Conservation (phyloP, 495 filamentous ascomycete species). For the Xanthoparmelia taractica region DNA sequence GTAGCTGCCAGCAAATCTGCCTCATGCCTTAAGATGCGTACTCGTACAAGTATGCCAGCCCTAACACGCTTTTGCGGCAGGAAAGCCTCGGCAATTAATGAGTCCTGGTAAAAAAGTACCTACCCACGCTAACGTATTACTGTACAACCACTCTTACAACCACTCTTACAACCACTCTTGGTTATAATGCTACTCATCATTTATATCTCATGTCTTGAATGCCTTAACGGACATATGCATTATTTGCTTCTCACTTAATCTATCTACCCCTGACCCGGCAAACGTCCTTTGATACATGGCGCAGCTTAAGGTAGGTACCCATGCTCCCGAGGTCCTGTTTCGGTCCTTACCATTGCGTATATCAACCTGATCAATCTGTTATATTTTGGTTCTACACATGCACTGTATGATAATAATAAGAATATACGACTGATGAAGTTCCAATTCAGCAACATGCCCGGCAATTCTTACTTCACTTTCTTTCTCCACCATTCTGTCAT, state of each 20-base stretch:
- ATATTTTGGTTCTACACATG: not conserved
- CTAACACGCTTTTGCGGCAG: constrained; percentile 5
- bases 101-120: no score
- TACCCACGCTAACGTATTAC: no score
- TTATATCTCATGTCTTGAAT: not conserved
- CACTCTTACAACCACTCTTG: not conserved
- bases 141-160: no score
- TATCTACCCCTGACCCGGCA: not conserved
- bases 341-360: not conserved
- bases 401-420: not conserved
- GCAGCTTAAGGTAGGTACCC: no score
- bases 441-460: not conserved
- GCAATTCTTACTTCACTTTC: not conserved
- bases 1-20: no score
- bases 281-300: not conserved
- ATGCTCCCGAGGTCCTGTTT: no score
- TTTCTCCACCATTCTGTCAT: not conserved
- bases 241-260: not conserved
- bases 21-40: no score
- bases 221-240: not conserved
- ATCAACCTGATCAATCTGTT: not conserved
- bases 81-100: not conserved
- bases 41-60: no score
- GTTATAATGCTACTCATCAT: not conserved
- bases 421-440: not conserved